Evolutionary conservation across 148 eudicot genomes (phyloP), one percentile per base, ranked within the genome.

Genomic region (Rhododendron mucronatum): DNA sequence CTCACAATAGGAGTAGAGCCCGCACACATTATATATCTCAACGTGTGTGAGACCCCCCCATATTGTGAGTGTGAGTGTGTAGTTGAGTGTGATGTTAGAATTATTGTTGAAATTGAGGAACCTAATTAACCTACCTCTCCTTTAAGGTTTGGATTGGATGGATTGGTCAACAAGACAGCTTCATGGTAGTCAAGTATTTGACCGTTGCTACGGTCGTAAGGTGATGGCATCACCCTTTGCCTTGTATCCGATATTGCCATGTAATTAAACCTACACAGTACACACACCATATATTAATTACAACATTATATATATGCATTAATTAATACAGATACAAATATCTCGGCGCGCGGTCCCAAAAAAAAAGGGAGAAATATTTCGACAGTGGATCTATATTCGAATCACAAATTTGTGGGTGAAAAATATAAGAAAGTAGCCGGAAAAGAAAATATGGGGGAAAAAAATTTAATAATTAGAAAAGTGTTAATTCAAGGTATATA

Each of bases 231-330:
- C 1, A 86, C 20, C 77, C 96, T 88, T 90, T 94, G 99, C 84
- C 91, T 89, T 76, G 91, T 89, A 79, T 96, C 95, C 2, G 96
- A 91, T 30, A 94, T 67, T 18, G 98, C 95, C 98, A 95, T 94
- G 87, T 92, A 95, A 78, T 88, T 87, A 85, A 96, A 96, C 93
- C 99, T 96, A 75, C 26, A 14, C 14, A 3, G 28, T 14, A 83
- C 3, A 8, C 30, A 63, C 30, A 63, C 12, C 30, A 21, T n/a
- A 20, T 41, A 8, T 1, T 75, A 37, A 15, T 15, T 59, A 63
- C 71, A 63, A 14, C 57, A 14, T 51, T 51, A 51, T 63, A 53
- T 61, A 15, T 18, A 55, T 55, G 61, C 23, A 55, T 55, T 14
- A 0, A 55, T 55, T 14, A 0, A 55, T 47, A 47, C 50, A 51